Percentiles rank a stretch among this genome's conserved stretches.
Evolutionary conservation across 2,329 filamentous ascomycete genomes (phyloP).

Genomic region (Alternaria gaisen): DNA sequence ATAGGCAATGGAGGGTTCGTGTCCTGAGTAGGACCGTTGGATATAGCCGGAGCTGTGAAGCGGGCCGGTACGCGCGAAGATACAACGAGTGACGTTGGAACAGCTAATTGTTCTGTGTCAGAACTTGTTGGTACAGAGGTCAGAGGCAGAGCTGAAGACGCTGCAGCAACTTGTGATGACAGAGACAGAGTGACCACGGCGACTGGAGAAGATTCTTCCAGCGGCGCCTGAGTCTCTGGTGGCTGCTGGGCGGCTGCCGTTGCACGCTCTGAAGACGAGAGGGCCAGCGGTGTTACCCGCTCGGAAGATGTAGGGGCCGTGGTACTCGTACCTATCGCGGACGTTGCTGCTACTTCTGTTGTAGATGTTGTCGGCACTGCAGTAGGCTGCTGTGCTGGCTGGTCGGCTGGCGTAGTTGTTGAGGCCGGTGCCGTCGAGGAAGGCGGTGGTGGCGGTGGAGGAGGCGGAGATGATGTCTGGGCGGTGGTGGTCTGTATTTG

Average conservation of each 20-base stretch:
- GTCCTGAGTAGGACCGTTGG: constrained; percentile 22
- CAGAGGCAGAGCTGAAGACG: constrained; percentile 22
- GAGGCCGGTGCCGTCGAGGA: constrained; percentile 25
- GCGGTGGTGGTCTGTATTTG: constrained; percentile 34
- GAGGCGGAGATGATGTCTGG: constrained; percentile 25
- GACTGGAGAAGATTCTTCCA: constrained; percentile 4
- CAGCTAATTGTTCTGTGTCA: constrained; percentile 42
- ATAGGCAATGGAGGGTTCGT: constrained; percentile 24
- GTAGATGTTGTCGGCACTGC: constrained; percentile 35
- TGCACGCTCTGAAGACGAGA: constrained; percentile 30
- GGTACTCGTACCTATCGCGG: constrained; percentile 47
- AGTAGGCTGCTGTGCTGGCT: constrained; percentile 20
- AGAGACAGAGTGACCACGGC: constrained; percentile 1
- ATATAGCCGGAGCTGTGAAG: constrained; percentile 21
- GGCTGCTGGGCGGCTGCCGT: constrained; percentile 6
- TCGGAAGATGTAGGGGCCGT: constrained; percentile 38
- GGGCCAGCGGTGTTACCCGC: constrained; percentile 31
- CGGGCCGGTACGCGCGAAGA: constrained; percentile 14
- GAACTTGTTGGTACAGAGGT: constrained; percentile 38
- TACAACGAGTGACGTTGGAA: constrained; percentile 23
- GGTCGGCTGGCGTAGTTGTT: constrained; percentile 23
- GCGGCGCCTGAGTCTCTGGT: constrained; percentile 6
- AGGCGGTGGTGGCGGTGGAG: constrained; percentile 22
- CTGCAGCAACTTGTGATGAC: constrained; percentile 7
- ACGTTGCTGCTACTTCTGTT: constrained; percentile 38